These are phyloP conservation scores for Fraxinus quadrangulata DNA, from an alignment of 257 asterid genomes.

Conservation along the genomic window DNA sequence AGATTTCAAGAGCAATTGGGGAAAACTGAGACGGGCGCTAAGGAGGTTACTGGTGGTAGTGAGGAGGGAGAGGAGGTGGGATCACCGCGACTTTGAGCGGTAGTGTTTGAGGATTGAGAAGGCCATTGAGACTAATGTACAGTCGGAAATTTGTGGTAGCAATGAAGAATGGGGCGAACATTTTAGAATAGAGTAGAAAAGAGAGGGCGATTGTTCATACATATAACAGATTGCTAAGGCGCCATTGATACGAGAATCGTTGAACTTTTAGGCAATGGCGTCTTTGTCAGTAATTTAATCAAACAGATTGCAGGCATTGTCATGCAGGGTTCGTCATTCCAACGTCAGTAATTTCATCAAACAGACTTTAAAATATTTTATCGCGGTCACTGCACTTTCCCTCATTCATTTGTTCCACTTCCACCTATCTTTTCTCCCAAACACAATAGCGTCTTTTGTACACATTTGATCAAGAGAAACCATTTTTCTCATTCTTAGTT, in stretches of 20 bases:
- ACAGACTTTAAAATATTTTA: too few relatives aligned
- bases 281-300: conserved; percentile 28
- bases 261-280: background rate
- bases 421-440: too few relatives aligned
- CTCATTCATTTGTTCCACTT: too few relatives aligned
- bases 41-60: conserved; percentile 42
- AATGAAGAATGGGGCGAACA: conserved; percentile 37
- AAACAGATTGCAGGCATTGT: conserved; percentile 24
- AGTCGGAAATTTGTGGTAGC: conserved; percentile 32
- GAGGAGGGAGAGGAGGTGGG: conserved; percentile 66
- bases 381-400: too few relatives aligned
- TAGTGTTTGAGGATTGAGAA: conserved; percentile 77
- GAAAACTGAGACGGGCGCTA: conserved; percentile 65
- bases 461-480: too few relatives aligned
- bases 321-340: background rate
- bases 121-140: conserved; percentile 51
- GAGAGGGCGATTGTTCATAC: conserved; percentile 19
- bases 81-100: conserved; percentile 93
- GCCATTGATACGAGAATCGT: conserved; percentile 26
- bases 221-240: conserved; percentile 16
- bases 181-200: conserved; percentile 11
- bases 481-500: too few relatives aligned
- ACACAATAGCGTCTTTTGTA: too few relatives aligned
- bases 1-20: conserved; percentile 53
- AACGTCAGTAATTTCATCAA: too few relatives aligned